phyloP scores from a whole-genome alignment of 768 basidiomycete genomes.

The Lactarius vividus region DNA sequence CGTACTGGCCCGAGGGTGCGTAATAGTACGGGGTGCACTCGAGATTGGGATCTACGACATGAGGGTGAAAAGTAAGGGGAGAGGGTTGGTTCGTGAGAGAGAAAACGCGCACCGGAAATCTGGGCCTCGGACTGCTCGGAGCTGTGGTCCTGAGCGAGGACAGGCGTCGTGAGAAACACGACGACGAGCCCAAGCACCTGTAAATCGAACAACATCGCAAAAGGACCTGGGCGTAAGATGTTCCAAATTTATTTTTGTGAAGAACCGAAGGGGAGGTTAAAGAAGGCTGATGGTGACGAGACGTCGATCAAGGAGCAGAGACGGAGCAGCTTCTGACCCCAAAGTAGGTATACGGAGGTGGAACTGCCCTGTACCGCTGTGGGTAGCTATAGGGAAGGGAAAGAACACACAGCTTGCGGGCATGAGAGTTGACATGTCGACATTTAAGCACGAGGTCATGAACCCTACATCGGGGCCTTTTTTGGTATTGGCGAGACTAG shows the following conservation, averaged over 20 bases:
- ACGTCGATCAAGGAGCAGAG: no score
- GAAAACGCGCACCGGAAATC: conserved; percentile 12
- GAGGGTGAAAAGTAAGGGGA: neutral
- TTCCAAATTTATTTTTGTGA: neutral
- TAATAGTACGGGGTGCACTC: conserved; percentile 21
- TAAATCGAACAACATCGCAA: conserved; percentile 1
- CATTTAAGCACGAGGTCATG: no score
- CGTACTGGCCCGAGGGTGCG: conserved; percentile 1
- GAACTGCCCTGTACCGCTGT: no score
- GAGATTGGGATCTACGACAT: conserved; percentile 8
- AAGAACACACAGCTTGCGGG: no score
- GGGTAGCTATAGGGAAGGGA: no score
- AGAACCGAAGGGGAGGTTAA: no score
- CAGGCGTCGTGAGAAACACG: conserved; percentile 4
- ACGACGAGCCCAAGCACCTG: neutral
- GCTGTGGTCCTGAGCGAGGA: conserved; percentile 20
- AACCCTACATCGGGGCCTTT: neutral
- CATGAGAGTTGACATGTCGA: no score
- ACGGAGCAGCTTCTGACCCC: neutral
- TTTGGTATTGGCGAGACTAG: no score
- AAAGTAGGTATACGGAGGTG: neutral
- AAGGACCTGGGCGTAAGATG: neutral
- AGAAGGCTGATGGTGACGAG: no score
- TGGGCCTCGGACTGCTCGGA: no score
- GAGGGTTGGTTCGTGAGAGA: neutral